phyloP scores from a whole-genome alignment of 1,139 yeast species.

The Pichia sp. region DNA sequence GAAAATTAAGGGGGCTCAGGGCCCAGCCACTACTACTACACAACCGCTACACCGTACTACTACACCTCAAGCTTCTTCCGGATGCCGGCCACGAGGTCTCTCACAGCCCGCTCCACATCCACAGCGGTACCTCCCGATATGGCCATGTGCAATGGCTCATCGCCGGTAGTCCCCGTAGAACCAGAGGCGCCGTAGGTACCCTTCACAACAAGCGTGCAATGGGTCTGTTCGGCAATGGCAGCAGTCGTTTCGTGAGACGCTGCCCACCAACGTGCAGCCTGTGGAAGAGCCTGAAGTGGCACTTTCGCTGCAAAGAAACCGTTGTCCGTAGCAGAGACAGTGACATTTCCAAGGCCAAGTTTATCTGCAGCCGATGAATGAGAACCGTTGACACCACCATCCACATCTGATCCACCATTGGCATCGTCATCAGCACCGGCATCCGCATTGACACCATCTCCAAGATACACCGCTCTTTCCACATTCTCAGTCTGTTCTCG shows the following conservation, averaged over 20 bases:
- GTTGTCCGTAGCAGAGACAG: slow-evolving; percentile 63
- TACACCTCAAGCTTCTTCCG: too few relatives aligned
- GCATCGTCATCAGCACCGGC: slow-evolving; percentile 16
- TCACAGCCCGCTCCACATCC: too few relatives aligned
- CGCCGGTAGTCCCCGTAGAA: slow-evolving; percentile 28
- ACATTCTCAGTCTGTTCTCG: slow-evolving; percentile 42
- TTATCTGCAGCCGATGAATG: neutral
- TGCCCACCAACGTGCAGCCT: slow-evolving; percentile 75
- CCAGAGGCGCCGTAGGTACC: slow-evolving; percentile 53
- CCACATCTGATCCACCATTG: slow-evolving; percentile 5
- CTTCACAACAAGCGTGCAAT: slow-evolving; percentile 74
- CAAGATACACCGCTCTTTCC: slow-evolving; percentile 25
- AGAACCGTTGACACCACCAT: neutral
- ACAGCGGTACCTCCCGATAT: too few relatives aligned
- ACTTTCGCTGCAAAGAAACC: slow-evolving; percentile 46
- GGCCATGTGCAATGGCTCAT: slow-evolving; percentile 68
- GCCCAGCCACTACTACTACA: too few relatives aligned
- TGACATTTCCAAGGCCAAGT: neutral
- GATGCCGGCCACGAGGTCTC: too few relatives aligned
- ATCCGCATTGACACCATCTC: slow-evolving; percentile 21
- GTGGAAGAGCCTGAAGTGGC: slow-evolving; percentile 81
- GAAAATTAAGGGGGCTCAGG: slow-evolving; percentile 92
- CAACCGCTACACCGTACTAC: too few relatives aligned
- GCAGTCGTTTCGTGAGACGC: slow-evolving; percentile 62
- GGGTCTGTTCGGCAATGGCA: slow-evolving; percentile 63